Evolutionary conservation across 495 filamentous ascomycete genomes (phyloP).

Genomic region (Ramalina peruviana): DNA sequence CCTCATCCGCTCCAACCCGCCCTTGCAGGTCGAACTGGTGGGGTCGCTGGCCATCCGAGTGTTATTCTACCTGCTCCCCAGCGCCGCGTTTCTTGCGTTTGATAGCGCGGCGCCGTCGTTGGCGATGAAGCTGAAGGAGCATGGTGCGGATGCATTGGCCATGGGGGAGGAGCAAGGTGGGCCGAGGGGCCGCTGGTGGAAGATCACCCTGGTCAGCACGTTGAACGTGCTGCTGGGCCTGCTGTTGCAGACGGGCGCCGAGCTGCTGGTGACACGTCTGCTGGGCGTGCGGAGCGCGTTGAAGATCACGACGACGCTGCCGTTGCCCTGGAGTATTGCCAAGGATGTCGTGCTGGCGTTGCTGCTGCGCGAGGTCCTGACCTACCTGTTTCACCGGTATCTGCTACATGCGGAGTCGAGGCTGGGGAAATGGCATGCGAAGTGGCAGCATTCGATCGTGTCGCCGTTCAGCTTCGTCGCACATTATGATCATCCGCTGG

Average conservation of each 20-base stretch:
- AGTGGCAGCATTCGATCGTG: conserved; percentile 50
- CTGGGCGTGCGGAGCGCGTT: conserved; percentile 40
- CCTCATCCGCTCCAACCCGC: conserved; percentile 60
- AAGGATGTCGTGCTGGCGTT: conserved; percentile 39
- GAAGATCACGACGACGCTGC: conserved; percentile 41
- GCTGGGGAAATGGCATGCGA: conserved; percentile 34
- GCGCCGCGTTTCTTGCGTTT: conserved; percentile 57
- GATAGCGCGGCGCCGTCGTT: conserved; percentile 56
- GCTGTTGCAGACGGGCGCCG: conserved; percentile 41
- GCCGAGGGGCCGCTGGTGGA: conserved; percentile 29
- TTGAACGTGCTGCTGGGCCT: conserved; percentile 48
- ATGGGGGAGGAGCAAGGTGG: conserved; percentile 35
- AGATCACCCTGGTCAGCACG: conserved; percentile 38
- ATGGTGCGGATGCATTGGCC: conserved; percentile 50
- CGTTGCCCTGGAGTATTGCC: conserved; percentile 46
- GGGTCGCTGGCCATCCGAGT: conserved; percentile 54
- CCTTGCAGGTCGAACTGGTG: conserved; percentile 61
- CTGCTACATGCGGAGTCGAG: conserved; percentile 41
- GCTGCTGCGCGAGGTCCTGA: conserved; percentile 41
- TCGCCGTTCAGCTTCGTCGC: conserved; percentile 53
- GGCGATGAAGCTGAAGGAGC: conserved; percentile 52
- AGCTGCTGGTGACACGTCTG: conserved; percentile 36
- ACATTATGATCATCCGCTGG: conserved; percentile 71
- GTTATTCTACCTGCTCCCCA: conserved; percentile 60
- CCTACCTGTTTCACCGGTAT: conserved; percentile 62